phyloP scores from a whole-genome alignment of 139 green algal species.

The Dunaliella primolecta region DNA sequence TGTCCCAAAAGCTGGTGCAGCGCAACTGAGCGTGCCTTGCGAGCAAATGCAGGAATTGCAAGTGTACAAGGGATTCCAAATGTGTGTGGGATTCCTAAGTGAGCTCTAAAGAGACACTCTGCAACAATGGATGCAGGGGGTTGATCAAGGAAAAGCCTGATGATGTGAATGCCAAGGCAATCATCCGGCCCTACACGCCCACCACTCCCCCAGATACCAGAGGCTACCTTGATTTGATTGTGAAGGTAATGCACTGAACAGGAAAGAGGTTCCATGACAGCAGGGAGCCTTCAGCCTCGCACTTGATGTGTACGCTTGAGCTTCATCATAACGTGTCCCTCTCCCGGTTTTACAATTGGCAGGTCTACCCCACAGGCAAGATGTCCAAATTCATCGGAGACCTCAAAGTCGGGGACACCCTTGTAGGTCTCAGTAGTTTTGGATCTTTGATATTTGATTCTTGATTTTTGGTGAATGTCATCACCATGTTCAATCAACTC shows the following conservation, averaged over 20 bases:
- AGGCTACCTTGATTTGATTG: slow-evolving; percentile 43
- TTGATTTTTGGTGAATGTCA: too few species aligned
- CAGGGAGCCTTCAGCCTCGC: too few species aligned
- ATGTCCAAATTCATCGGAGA: slow-evolving; percentile 66
- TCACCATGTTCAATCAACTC: too few species aligned
- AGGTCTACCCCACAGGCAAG: slow-evolving; percentile 52
- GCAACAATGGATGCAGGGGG: neutral
- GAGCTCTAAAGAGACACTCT: neutral
- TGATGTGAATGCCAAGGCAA: slow-evolving; percentile 14
- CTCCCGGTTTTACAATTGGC: too few species aligned
- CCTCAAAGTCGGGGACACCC: slow-evolving; percentile 63
- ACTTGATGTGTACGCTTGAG: too few species aligned
- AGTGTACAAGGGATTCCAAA: neutral
- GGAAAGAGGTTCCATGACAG: neutral
- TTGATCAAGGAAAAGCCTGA: neutral
- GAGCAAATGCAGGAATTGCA: neutral
- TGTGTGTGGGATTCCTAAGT: neutral
- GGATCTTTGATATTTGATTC: too few species aligned
- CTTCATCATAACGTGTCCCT: too few species aligned
- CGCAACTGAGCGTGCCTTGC: neutral
- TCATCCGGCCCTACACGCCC: slow-evolving; percentile 52
- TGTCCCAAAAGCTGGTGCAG: neutral
- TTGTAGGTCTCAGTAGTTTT: too few species aligned
- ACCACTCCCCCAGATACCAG: slow-evolving; percentile 25
- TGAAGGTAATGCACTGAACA: slow-evolving; percentile 49